Base-by-base conservation (phyloP, 1,284 basidiomycete species). In the Microbotryum silenes-acaulis region DNA sequence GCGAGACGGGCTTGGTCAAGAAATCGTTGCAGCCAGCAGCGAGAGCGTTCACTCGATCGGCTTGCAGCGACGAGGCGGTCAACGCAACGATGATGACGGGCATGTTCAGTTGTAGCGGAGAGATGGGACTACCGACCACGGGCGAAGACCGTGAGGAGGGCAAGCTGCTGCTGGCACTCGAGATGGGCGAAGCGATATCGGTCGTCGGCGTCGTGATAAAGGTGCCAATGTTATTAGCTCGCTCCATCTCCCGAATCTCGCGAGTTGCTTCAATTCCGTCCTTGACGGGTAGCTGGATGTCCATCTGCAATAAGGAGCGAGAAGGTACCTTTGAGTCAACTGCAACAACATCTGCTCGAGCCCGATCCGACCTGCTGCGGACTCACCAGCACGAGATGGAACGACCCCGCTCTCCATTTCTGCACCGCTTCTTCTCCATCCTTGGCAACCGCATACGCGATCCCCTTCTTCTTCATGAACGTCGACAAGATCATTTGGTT, bases 1-100 rank as follows among this genome's bases (percentile, higher is more conserved):
- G 79, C 12, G 89, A 91, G 33, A 98, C 94, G 0, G 96, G 96
- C 73, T 99, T 98, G 54, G 93, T 98, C 60, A 99, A 77, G 77
- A 97, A 99, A 75, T 99, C 96, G 72, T 99, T 98, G 78, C 96
- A 99, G 3, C 96, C 96, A 1, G 96, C 96, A 1, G 90, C 93
- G 10, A 99, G 83, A 20, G 96, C 96, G 25, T 87, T 87, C 45
- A 97, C 91, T 79, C 96, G 85, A 80, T 98, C 96, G 61, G 85
- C 86, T 74, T 91, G 88, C 44, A 94, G 78, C 27, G 86, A 92
- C 23, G 93, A 97, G 2, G 96, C 96, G 0, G 96, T 98, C 48
- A 98, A 81, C 16, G 96, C 96, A 65, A 98, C 94, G 70, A 99
- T 98, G 76, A 99, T 98, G 66, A 99, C 96, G 1, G 91, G 91